Evolutionary conservation across 2,329 filamentous ascomycete species (phyloP).

Genomic region (Cercospora sp.): DNA sequence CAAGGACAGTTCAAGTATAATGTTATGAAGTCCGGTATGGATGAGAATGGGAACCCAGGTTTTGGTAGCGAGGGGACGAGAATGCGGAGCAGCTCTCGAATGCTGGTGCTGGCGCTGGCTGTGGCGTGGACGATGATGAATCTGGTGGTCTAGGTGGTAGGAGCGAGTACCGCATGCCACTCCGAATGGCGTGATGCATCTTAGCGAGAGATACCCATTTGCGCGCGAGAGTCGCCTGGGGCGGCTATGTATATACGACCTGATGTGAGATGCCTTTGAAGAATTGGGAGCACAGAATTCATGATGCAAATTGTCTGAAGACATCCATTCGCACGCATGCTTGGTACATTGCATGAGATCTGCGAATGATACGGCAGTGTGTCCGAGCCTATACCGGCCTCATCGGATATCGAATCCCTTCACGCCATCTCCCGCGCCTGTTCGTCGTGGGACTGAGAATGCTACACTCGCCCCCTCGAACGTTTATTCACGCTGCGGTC

Average conservation of each 20-base stretch:
- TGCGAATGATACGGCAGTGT: background rate
- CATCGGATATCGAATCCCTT: background rate
- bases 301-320: background rate
- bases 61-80: background rate
- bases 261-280: background rate
- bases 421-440: background rate
- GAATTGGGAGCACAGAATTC: background rate
- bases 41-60: constrained; percentile 23
- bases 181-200: background rate
- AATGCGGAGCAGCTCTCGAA: background rate
- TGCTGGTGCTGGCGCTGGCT: constrained; percentile 7
- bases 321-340: background rate
- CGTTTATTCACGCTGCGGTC: background rate
- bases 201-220: constrained; percentile 41
- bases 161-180: background rate
- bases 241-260: background rate
- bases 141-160: background rate
- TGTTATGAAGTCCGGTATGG: constrained; percentile 35
- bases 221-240: background rate
- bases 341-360: background rate
- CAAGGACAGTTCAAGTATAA: constrained; percentile 40
- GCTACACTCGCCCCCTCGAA: background rate
- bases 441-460: background rate
- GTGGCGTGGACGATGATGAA: background rate
- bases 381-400: background rate